Evolutionary conservation across 805 yeast species (phyloP).

Genomic region (Blastobotrys chiropterorum): DNA sequence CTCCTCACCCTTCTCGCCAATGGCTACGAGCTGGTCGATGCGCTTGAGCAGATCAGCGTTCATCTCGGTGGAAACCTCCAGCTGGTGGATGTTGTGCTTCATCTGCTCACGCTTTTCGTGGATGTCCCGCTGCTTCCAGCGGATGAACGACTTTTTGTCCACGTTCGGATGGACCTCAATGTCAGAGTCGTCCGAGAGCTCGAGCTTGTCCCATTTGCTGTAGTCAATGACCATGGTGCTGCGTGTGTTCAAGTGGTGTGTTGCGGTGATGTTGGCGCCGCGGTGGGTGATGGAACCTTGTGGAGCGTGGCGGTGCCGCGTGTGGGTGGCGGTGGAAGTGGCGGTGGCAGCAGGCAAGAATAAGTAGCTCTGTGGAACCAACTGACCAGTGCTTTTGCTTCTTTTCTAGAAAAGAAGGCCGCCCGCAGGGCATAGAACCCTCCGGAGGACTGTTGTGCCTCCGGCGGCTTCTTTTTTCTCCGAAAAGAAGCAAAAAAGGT

Average conservation of each 20-base stretch:
- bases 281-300: no score
- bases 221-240: conserved; percentile 75
- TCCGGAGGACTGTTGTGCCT: no score
- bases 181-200: conserved; percentile 93
- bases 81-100: conserved; percentile 66
- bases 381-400: no score
- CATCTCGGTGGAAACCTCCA: conserved; percentile 75
- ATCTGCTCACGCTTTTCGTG: conserved; percentile 86
- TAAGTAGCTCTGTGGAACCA: no score
- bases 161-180: conserved; percentile 98
- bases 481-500: no score
- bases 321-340: no score
- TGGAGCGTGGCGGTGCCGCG: no score
- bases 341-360: no score
- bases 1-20: conserved; percentile 29
- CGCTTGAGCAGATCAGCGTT: conserved; percentile 67
- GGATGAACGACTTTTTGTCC: conserved; percentile 84
- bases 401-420: no score
- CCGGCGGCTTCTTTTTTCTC: no score
- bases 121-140: conserved; percentile 96
- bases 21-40: conserved; percentile 54
- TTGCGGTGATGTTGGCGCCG: no score
- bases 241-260: neutral
- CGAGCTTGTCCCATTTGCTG: conserved; percentile 96
- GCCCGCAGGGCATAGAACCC: no score